Percentiles rank a stretch among this genome's conserved stretches.
Evolutionary conservation across 129 eudicot genomes (phyloP).

Genomic region (carrot (Daucus carota)): DNA sequence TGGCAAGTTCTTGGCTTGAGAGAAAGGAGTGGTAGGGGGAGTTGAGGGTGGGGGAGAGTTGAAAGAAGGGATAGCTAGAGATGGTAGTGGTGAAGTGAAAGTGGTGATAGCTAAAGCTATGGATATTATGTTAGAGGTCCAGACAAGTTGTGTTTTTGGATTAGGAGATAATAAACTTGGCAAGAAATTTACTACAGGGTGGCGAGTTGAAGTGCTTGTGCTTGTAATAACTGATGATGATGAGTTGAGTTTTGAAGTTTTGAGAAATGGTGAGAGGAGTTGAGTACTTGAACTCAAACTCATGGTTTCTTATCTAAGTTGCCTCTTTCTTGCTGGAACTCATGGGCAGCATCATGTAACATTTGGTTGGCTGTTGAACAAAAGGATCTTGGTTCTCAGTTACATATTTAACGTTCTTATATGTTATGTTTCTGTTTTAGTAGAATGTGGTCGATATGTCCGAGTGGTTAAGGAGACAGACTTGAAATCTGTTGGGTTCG

Average conservation of each 20-base stretch:
- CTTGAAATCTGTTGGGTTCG: constrained; percentile 99
- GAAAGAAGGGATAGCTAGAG: constrained; percentile 58
- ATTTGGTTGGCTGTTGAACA: neutral
- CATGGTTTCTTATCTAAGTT: constrained; percentile 23
- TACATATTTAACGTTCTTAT: neutral
- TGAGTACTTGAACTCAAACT: constrained; percentile 26
- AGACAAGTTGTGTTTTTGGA: constrained; percentile 9
- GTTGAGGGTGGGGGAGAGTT: constrained; percentile 25
- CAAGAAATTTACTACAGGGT: neutral
- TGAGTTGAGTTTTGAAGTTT: constrained; percentile 14
- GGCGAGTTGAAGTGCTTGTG: neutral
- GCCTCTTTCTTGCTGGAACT: neutral
- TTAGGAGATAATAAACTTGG: constrained; percentile 15
- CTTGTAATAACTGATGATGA: constrained; percentile 15
- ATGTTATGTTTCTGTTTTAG: rapidly evolving
- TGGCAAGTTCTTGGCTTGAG: constrained; percentile 74
- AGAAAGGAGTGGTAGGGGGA: constrained; percentile 73
- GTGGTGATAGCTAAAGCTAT: constrained; percentile 51
- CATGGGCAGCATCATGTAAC: neutral
- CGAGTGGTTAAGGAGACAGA: constrained; percentile 99
- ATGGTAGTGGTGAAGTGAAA: constrained; percentile 47
- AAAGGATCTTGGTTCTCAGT: neutral
- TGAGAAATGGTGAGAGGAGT: constrained; percentile 32
- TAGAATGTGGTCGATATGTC: constrained; percentile 74
- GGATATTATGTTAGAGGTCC: constrained; percentile 40